Conservation (phyloP, 179 eudicot species). For the Spinacia oleracea region DNA sequence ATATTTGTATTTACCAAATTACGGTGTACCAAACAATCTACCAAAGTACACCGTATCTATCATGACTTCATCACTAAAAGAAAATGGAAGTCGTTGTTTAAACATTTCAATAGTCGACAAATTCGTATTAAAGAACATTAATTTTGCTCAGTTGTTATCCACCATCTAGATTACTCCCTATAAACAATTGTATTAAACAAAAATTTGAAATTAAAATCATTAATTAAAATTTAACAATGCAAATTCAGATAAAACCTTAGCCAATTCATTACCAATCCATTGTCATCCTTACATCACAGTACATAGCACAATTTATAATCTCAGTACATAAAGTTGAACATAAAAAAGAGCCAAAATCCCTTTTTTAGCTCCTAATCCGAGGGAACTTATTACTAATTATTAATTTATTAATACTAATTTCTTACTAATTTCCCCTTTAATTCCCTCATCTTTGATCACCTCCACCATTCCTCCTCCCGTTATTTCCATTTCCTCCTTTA, state of each 20-base stretch:
- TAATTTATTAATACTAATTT: background rate
- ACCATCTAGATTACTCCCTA: background rate
- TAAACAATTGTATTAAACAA: background rate
- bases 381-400: background rate
- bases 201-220: background rate
- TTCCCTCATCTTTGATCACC: background rate
- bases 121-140: no score
- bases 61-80: no score
- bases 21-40: no score
- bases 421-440: background rate
- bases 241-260: background rate
- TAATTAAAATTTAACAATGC: background rate
- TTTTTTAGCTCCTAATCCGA: background rate
- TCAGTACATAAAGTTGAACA: background rate
- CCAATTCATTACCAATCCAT: conserved; percentile 17
- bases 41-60: no score
- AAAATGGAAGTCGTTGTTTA: no score
- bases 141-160: no score
- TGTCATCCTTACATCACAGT: background rate
- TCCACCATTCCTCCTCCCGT: background rate
- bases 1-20: no score
- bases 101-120: no score
- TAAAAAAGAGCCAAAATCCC: conserved; percentile 2
- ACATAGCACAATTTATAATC: background rate
- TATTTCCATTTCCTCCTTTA: conserved; percentile 7